phyloP scores from a whole-genome alignment of 306 rosid species.

The Rosa lucieae region DNA sequence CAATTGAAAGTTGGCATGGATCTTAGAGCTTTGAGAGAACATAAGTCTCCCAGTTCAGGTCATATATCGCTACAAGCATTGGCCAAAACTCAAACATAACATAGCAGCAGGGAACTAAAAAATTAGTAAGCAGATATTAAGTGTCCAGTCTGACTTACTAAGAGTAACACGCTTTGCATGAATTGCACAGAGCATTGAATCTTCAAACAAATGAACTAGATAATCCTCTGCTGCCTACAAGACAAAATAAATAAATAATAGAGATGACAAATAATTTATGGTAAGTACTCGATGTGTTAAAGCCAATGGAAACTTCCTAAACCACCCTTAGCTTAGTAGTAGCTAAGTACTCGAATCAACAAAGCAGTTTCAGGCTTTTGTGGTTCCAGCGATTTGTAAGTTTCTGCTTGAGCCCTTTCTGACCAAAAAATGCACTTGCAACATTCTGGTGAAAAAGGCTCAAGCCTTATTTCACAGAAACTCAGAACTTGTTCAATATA shows the following conservation, averaged over 20 bases:
- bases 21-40: not conserved
- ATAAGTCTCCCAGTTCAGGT: not conserved
- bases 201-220: slow-evolving; percentile 72
- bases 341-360: not conserved
- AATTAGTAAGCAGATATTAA: slow-evolving; percentile 14
- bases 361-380: not conserved
- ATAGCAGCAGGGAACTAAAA: slow-evolving; percentile 14
- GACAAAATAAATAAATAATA: not conserved
- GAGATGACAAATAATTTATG: not conserved
- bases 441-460: not conserved
- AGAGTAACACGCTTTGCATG: slow-evolving; percentile 91
- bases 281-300: not conserved
- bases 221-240: slow-evolving; percentile 82
- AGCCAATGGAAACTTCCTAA: not conserved
- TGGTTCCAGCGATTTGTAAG: not conserved
- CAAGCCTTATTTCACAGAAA: not conserved
- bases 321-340: not conserved
- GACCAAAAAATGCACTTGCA: not conserved
- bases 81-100: slow-evolving; percentile 16
- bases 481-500: not conserved
- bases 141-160: slow-evolving; percentile 57
- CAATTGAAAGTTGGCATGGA: not conserved
- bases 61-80: not conserved
- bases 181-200: slow-evolving; percentile 82
- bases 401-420: not conserved